A percentile compares a stretch with the other conserved stretches of the same genome.
phyloP scores from a whole-genome alignment of 2,329 filamentous ascomycete species.

The Fusarium aywerte region DNA sequence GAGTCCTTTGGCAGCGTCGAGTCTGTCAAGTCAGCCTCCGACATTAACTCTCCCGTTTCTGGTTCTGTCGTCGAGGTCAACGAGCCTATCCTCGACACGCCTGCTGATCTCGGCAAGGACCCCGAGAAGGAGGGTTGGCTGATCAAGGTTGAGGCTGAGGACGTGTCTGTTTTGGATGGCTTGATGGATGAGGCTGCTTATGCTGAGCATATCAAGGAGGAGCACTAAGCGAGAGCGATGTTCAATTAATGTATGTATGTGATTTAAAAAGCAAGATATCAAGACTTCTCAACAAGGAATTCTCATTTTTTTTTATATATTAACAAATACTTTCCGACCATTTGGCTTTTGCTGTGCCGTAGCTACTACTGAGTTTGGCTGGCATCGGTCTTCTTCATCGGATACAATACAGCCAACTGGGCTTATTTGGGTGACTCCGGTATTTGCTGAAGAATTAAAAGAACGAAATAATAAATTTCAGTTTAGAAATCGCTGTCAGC shows the following conservation, averaged over 20 bases:
- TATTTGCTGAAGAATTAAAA: too few relatives aligned
- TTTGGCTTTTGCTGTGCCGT: neutral
- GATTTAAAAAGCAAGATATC: slow-evolving; percentile 37
- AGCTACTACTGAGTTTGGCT: neutral
- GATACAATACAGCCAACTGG: too few relatives aligned
- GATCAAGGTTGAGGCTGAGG: slow-evolving; percentile 77
- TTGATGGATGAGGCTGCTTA: slow-evolving; percentile 81
- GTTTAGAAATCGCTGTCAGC: neutral
- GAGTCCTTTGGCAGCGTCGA: slow-evolving; percentile 89
- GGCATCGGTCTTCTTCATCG: too few relatives aligned
- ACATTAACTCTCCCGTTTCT: slow-evolving; percentile 83
- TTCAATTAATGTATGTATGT: slow-evolving; percentile 19
- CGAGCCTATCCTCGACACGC: slow-evolving; percentile 44
- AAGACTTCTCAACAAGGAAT: slow-evolving; percentile 6
- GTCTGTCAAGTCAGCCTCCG: slow-evolving; percentile 91
- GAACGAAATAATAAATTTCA: neutral
- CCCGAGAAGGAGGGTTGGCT: slow-evolving; percentile 86
- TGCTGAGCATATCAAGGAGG: slow-evolving; percentile 37
- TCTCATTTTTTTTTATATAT: neutral
- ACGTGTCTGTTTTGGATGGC: slow-evolving; percentile 64
- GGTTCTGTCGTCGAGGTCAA: slow-evolving; percentile 80
- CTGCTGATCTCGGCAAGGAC: slow-evolving; percentile 70
- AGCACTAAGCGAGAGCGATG: slow-evolving; percentile 12
- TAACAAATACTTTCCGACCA: neutral
- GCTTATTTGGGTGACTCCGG: too few relatives aligned